Evolutionary conservation across 176 grass and related monocot species (phyloP).

Genomic region (Paspalum notatum): DNA sequence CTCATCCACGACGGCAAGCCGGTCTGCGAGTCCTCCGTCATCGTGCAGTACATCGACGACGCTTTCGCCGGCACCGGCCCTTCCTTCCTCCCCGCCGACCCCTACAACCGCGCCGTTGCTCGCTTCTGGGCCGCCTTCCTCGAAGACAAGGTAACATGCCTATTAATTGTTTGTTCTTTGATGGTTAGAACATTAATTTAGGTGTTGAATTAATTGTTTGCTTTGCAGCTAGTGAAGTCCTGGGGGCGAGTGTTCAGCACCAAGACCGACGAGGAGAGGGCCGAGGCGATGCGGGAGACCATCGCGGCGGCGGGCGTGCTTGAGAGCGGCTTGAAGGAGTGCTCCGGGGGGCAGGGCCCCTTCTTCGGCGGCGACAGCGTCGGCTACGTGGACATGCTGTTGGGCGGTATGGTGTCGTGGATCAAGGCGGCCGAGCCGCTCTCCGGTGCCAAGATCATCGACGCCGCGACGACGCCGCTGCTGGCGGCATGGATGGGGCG

Average conservation of each 20-base stretch:
- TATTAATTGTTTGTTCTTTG: background rate
- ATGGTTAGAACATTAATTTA: background rate
- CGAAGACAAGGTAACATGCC: conserved; percentile 49
- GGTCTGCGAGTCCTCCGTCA: conserved; percentile 45
- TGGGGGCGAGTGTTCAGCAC: background rate
- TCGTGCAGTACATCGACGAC: conserved; percentile 62
- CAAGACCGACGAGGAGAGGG: conserved; percentile 12
- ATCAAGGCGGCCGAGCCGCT: background rate
- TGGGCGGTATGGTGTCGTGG: conserved; percentile 27
- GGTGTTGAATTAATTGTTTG: background rate
- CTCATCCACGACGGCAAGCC: conserved; percentile 51
- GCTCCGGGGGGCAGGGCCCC: conserved; percentile 5
- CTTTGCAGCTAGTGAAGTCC: conserved; percentile 19
- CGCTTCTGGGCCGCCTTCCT: conserved; percentile 58
- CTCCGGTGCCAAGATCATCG: conserved; percentile 9
- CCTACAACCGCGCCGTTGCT: conserved; percentile 42
- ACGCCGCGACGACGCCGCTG: conserved; percentile 37
- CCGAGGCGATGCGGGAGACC: background rate
- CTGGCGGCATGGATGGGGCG: conserved; percentile 50
- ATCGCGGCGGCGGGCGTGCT: conserved; percentile 8
- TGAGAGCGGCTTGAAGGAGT: conserved; percentile 39
- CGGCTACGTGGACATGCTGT: conserved; percentile 54
- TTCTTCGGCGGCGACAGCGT: conserved; percentile 59
- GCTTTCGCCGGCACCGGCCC: conserved; percentile 25
- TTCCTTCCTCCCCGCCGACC: conserved; percentile 44